Evolutionary conservation across 2,329 filamentous ascomycete species (phyloP).

Genomic region (Cladophialophora exuberans): DNA sequence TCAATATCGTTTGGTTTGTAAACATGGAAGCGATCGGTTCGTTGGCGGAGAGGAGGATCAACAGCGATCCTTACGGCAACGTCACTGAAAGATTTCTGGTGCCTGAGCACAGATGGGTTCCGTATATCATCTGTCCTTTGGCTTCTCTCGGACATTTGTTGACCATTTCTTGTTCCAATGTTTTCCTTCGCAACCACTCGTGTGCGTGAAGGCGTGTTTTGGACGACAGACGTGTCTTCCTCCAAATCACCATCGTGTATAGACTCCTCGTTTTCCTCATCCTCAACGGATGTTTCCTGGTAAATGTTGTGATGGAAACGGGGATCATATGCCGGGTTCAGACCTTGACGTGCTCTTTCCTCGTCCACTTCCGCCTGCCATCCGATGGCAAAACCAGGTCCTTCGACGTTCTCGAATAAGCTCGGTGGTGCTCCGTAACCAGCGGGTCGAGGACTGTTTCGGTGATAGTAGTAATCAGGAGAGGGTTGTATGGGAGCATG

Average conservation of each 20-base stretch:
- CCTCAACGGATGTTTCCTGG: neutral
- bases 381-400: neutral
- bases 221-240: slow-evolving; percentile 1
- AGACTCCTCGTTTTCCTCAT: slow-evolving; percentile 15
- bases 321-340: slow-evolving; percentile 9
- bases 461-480: neutral
- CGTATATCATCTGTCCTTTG: neutral
- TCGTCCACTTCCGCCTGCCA: slow-evolving; percentile 20
- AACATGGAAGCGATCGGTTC: slow-evolving; percentile 20
- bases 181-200: slow-evolving; percentile 4
- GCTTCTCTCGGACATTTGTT: neutral
- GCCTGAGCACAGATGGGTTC: slow-evolving; percentile 3
- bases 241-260: slow-evolving; percentile 22
- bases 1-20: slow-evolving; percentile 1
- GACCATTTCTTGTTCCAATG: neutral
- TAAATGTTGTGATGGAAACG: neutral
- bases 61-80: neutral
- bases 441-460: neutral
- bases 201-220: slow-evolving; percentile 26
- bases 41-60: slow-evolving; percentile 5
- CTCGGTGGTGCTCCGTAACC: neutral
- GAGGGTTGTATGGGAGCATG: neutral
- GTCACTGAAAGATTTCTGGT: slow-evolving; percentile 13
- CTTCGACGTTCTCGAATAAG: neutral
- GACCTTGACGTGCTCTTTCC: slow-evolving; percentile 19